Base-by-base conservation (phyloP, 352 stramenopile genomes). In the Phytopythium montanum region DNA sequence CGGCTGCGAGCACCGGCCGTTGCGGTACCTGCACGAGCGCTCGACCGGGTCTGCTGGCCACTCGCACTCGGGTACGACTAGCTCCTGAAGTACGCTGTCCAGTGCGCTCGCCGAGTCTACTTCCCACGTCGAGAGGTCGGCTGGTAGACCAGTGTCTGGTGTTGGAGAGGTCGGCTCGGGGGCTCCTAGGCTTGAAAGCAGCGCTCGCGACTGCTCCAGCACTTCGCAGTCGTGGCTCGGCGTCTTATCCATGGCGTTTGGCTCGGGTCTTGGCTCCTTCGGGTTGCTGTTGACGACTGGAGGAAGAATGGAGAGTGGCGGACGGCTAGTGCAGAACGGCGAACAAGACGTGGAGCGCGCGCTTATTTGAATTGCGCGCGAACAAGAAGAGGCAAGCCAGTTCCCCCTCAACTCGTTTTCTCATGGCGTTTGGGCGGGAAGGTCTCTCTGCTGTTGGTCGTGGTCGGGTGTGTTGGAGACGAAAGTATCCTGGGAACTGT, bases 1-100 rank as follows among this genome's bases (percentile, higher is more conserved):
- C n/a, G 61, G 76, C n/a, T 76, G 52, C 2, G 29, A 61, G 56
- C 76, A 88, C 53, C 81, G 83, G 38, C 73, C 75, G 6, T 72
- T 69, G 41, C 76, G 73, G 56, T 89, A 89, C 52, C 34, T 57
- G 25, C 52, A 57, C 34, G 50, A 29, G 29, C 31, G 29, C 4
- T 42, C 50, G 16, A 52, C 16, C 25, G 26, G 26, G 0, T 10
- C 26, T 2, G 13, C n/a, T 8, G 25, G 23, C 52, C 34, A 46
- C 33, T 57, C 52, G 21, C 4, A 23, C 33, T 26, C 33, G n/a
- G 34, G 28, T 13, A 41, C 52, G n/a, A 57, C n/a, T 12, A 48
- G 52, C 33, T n/a, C n/a, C 52, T 48, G 33, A 12, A 57, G 14
- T 2, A 41, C 52, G 34, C 31, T 14, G 19, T 57, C 52, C 14